A percentile compares a stretch with the other conserved stretches of the same genome.
phyloP scores from a whole-genome alignment of 1,139 yeast species.

The Hyphopichia wangnamkhiaoensis region DNA sequence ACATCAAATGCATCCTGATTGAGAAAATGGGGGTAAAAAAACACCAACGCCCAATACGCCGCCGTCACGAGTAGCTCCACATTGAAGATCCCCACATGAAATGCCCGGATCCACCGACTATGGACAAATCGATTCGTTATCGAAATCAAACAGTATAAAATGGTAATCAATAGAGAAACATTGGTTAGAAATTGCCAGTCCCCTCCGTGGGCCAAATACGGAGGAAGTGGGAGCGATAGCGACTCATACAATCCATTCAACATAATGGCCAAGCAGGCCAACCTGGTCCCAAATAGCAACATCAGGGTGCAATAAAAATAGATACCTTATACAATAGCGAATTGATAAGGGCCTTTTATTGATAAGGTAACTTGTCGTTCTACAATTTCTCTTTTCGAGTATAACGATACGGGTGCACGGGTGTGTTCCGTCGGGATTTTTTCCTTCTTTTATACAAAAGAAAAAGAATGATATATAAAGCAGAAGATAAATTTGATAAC shows the following conservation, averaged over 20 bases:
- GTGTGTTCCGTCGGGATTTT: too few relatives aligned
- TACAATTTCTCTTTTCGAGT: too few relatives aligned
- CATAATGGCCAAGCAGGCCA: too few relatives aligned
- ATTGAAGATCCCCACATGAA: slow-evolving; percentile 15
- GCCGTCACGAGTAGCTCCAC: slow-evolving; percentile 24
- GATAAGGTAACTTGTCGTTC: too few relatives aligned
- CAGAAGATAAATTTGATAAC: too few relatives aligned
- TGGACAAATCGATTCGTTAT: slow-evolving; percentile 4
- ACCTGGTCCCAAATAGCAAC: background rate
- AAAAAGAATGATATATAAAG: too few relatives aligned
- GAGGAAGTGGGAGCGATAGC: slow-evolving; percentile 15
- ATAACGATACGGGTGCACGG: too few relatives aligned
- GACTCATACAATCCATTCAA: background rate
- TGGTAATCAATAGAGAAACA: slow-evolving; percentile 15
- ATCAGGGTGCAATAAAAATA: background rate
- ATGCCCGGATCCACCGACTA: too few relatives aligned
- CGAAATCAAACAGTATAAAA: slow-evolving; percentile 9
- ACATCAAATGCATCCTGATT: slow-evolving; percentile 21
- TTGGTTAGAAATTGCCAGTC: slow-evolving; percentile 26
- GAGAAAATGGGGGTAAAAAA: slow-evolving; percentile 19
- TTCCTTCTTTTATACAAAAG: too few relatives aligned
- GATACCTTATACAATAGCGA: background rate
- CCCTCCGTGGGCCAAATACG: slow-evolving; percentile 18
- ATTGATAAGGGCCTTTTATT: too few relatives aligned
- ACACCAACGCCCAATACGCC: slow-evolving; percentile 22